Percentiles rank a stretch among this genome's conserved stretches.
phyloP scores from a whole-genome alignment of 768 basidiomycete species.

The Serendipita vermifera region DNA sequence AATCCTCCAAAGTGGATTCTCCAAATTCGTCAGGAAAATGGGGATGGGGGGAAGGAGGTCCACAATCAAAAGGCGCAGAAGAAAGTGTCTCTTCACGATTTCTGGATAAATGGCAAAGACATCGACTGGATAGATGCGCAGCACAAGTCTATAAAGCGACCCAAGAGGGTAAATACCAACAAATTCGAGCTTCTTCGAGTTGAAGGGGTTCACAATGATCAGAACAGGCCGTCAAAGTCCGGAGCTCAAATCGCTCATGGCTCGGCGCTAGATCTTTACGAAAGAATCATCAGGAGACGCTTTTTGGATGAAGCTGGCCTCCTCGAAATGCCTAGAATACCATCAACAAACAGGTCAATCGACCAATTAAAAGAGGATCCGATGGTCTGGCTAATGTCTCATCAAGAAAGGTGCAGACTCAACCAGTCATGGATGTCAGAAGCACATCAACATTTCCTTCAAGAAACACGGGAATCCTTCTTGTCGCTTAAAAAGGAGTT shows the following conservation, averaged over 20 bases:
- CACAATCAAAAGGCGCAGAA: not conserved
- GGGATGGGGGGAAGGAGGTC: not conserved
- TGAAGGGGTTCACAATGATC: too few relatives aligned
- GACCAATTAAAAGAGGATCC: constrained; percentile 23
- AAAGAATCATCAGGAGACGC: too few relatives aligned
- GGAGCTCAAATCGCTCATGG: too few relatives aligned
- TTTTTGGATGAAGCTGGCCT: too few relatives aligned
- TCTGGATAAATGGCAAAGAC: constrained; percentile 36
- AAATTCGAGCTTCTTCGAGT: too few relatives aligned
- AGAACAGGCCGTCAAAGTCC: too few relatives aligned
- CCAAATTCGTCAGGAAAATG: not conserved
- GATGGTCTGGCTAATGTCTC: constrained; percentile 44
- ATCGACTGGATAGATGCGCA: constrained; percentile 30
- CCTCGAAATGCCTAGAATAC: constrained; percentile 27
- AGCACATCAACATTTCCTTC: constrained; percentile 25
- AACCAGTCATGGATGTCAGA: constrained; percentile 36
- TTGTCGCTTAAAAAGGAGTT: constrained; percentile 28
- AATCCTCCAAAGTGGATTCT: constrained; percentile 37
- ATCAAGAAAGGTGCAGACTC: constrained; percentile 34
- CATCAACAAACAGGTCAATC: constrained; percentile 27
- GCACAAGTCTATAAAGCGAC: not conserved
- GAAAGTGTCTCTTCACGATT: constrained; percentile 27
- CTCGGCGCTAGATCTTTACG: too few relatives aligned
- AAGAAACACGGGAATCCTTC: constrained; percentile 31
- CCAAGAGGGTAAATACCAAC: too few relatives aligned